These are phyloP conservation scores for Beverwykella pulmonaria DNA, from an alignment of 495 filamentous ascomycete species.

Conservation along the genomic window DNA sequence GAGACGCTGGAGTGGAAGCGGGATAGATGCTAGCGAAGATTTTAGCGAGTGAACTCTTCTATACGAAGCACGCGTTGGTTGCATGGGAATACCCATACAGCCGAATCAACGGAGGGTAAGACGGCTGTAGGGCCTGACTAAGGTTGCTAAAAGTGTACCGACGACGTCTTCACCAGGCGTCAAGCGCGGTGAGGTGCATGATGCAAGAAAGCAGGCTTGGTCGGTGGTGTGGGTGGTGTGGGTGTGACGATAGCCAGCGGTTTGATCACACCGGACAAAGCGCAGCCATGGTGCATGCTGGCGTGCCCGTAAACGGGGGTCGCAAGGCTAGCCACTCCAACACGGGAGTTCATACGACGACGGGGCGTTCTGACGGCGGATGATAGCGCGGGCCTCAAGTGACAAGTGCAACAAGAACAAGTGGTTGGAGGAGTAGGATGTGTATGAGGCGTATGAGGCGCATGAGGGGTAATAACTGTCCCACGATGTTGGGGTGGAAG, in stretches of 20 bases:
- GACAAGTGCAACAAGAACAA: background rate
- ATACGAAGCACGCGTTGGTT: background rate
- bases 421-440: background rate
- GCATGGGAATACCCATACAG: background rate
- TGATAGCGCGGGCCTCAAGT: background rate
- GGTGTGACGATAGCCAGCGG: background rate
- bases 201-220: background rate
- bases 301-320: background rate
- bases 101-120: background rate
- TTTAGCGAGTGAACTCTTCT: background rate
- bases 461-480: too few relatives aligned
- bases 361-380: too few relatives aligned
- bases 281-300: background rate
- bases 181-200: background rate
- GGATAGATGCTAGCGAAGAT: conserved; percentile 32
- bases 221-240: background rate
- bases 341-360: too few relatives aligned
- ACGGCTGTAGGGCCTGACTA: background rate
- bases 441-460: background rate
- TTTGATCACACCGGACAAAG: background rate
- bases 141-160: background rate
- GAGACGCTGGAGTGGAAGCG: conserved; percentile 14
- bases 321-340: too few relatives aligned
- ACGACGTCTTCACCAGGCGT: background rate
- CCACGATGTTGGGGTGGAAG: background rate